Evolutionary conservation across 257 asterid species (phyloP), one percentile per base, ranked within the genome.

Genomic region (Solanum ahanhuiri): DNA sequence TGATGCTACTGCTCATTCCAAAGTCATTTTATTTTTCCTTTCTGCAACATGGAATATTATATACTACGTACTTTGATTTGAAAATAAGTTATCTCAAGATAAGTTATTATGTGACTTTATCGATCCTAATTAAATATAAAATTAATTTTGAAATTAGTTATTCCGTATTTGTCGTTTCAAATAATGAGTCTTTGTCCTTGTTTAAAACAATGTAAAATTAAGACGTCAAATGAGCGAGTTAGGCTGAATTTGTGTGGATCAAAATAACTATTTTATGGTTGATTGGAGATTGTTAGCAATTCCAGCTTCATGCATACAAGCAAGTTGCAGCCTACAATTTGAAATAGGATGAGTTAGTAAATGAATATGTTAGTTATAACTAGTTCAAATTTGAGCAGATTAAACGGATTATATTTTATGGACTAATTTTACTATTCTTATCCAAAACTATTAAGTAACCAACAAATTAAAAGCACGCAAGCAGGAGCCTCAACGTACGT

Each of bases 101-200:
- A 12, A 45, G 17, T 45, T 45, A 45, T 45, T 12, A 3, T 12
- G 1, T 2, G 7, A 51, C 7, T 51, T 5, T 51, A 15, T 51
- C 0, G 41, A 35, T 37, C 43, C 1, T 17, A 1, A 0, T 18
- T 6, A 18, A 18, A 54, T 54, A 51, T 51, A 1, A 0, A 51
- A 15, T 18, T 17, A 54, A 54, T 17, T 0, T 54, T 0, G 0
- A 2, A 18, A 54, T 18, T 54, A 54, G 23, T 18, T 54, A 18
- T 54, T 0, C 9, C 0, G 20, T 2, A 54, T 17, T 0, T 0
- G 0, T 54, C 9, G 4, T 54, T 2, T 6, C 9, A 54, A 54
- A 17, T 5, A 51, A 5, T 25, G 1, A 14, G 6, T 30, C 0
- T 69, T 69, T 69, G 12, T 18, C n/a, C 23, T 7, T 69, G 2